Evolutionary conservation across 805 yeast species (phyloP).

Genomic region (Barnettozyma salicaria): DNA sequence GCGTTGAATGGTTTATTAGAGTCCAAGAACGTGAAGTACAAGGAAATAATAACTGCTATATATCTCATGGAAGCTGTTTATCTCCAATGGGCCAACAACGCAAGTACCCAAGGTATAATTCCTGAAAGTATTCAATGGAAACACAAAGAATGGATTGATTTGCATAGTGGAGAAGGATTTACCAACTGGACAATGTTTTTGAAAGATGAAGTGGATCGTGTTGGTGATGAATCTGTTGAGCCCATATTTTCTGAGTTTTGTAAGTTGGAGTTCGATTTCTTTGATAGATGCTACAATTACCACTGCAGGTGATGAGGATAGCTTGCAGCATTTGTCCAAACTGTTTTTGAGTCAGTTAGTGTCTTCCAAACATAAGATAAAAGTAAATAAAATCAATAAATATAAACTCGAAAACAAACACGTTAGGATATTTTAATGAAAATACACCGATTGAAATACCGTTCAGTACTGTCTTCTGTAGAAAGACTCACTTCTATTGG

Average conservation of each 20-base stretch:
- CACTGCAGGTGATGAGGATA: too few species aligned
- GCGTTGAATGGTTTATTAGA: conserved; percentile 29
- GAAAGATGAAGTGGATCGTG: conserved; percentile 35
- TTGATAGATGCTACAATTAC: conserved; percentile 40
- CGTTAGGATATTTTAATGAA: too few species aligned
- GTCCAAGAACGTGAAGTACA: conserved; percentile 29
- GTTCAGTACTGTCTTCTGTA: too few species aligned
- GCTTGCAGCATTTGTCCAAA: not conserved
- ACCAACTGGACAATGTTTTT: conserved; percentile 44
- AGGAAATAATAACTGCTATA: conserved; percentile 37
- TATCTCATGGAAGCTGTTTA: conserved; percentile 47
- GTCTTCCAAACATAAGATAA: too few species aligned
- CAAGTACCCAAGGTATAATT: conserved; percentile 25
- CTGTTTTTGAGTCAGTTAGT: too few species aligned
- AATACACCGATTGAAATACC: too few species aligned
- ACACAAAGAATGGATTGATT: conserved; percentile 44
- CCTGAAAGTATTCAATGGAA: conserved; percentile 36
- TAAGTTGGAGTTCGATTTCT: conserved; percentile 39
- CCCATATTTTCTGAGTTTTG: conserved; percentile 31
- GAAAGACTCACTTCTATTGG: too few species aligned
- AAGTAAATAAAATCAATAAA: too few species aligned
- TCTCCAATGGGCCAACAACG: conserved; percentile 45
- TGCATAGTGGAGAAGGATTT: conserved; percentile 46
- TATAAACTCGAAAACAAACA: too few species aligned
- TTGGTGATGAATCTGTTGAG: conserved; percentile 27